These are phyloP conservation scores for Dendrostoma leiphaemia DNA, from an alignment of 2,329 filamentous ascomycete genomes.

Conservation along the genomic window DNA sequence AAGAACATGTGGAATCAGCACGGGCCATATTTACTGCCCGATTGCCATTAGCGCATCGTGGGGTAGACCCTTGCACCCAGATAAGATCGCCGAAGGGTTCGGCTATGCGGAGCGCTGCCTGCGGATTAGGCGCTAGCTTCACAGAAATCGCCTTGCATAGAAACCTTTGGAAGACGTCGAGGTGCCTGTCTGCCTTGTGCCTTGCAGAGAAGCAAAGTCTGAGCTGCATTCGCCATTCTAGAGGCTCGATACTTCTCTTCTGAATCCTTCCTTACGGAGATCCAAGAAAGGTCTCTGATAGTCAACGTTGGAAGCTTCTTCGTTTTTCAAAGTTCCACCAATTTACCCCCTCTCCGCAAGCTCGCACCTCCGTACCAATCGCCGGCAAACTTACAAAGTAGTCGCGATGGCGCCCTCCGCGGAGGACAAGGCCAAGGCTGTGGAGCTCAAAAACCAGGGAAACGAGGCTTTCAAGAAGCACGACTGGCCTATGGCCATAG, in stretches of 20 bases:
- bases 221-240: neutral
- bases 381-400: neutral
- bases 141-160: slow-evolving; percentile 8
- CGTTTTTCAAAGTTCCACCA: neutral
- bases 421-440: slow-evolving; percentile 66
- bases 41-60: slow-evolving; percentile 2
- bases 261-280: neutral
- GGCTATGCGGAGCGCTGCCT: neutral
- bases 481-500: slow-evolving; percentile 80
- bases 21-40: slow-evolving; percentile 1
- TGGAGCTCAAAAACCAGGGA: slow-evolving; percentile 86
- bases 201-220: neutral
- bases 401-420: slow-evolving; percentile 34
- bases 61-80: neutral
- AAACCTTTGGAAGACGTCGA: slow-evolving; percentile 7
- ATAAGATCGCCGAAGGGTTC: neutral
- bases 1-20: neutral
- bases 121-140: neutral
- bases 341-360: slow-evolving; percentile 1
- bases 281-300: neutral
- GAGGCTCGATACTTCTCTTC: neutral
- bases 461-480: slow-evolving; percentile 89
- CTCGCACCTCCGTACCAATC: neutral
- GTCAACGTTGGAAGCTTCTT: neutral
- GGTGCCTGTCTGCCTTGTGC: neutral